Conservation (phyloP, 495 filamentous ascomycete genomes). For the Xylaria castorea region DNA sequence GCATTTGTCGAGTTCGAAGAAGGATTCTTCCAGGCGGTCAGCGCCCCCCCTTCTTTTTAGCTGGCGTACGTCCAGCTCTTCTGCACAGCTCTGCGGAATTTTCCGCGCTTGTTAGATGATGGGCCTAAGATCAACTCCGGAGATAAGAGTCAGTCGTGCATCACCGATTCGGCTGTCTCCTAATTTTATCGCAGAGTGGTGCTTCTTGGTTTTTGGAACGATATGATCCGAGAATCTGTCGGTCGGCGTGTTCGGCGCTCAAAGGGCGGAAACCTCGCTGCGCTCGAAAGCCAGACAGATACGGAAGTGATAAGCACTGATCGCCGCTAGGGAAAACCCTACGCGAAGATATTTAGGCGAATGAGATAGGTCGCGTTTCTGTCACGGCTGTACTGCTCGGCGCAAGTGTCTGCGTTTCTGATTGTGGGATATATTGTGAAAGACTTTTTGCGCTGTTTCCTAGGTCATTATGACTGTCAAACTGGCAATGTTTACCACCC, state of each 20-base stretch:
- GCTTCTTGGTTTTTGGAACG: too few relatives aligned
- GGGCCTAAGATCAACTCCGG: too few relatives aligned
- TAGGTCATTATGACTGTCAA: slow-evolving; percentile 67
- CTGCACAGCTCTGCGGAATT: too few relatives aligned
- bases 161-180: too few relatives aligned
- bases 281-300: too few relatives aligned
- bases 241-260: too few relatives aligned
- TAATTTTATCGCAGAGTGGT: too few relatives aligned
- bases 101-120: too few relatives aligned
- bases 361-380: background rate
- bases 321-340: background rate
- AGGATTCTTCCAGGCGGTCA: background rate
- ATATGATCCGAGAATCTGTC: too few relatives aligned
- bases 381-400: background rate
- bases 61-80: too few relatives aligned
- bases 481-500: slow-evolving; percentile 85
- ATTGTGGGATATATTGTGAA: background rate
- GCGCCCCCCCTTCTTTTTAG: background rate
- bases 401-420: background rate
- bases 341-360: background rate
- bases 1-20: background rate
- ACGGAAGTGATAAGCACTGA: background rate
- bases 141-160: too few relatives aligned
- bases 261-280: too few relatives aligned
- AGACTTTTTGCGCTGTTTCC: background rate